Evolutionary conservation across 345 rosid species (phyloP).

Genomic region (Euphorbia tirucalli): DNA sequence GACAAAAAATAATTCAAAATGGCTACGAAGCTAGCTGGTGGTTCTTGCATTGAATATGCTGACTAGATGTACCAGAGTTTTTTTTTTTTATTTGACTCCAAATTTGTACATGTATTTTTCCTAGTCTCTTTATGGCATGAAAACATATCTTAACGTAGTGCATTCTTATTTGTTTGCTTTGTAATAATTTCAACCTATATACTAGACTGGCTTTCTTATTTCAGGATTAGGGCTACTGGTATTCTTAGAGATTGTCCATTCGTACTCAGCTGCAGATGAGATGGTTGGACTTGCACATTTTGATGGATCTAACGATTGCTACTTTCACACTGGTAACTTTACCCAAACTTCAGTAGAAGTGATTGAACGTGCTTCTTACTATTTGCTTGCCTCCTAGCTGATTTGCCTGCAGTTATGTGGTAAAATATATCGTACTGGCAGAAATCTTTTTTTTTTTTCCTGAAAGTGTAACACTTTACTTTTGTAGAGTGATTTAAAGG

Average conservation of each 20-base stretch:
- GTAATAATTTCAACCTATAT: slow-evolving; percentile 2
- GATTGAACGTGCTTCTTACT: background rate
- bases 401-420: background rate
- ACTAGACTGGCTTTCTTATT: slow-evolving; percentile 8
- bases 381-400: slow-evolving; percentile 1
- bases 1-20: background rate
- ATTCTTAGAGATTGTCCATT: slow-evolving; percentile 87
- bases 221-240: slow-evolving; percentile 85
- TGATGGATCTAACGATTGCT: slow-evolving; percentile 98
- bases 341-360: slow-evolving; percentile 1
- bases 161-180: background rate
- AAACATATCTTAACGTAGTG: background rate
- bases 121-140: background rate
- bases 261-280: slow-evolving; percentile 95
- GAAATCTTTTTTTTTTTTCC: background rate
- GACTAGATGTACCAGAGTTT: background rate
- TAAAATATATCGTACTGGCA: background rate
- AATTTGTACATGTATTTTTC: background rate
- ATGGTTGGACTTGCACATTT: slow-evolving; percentile 88
- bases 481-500: background rate
- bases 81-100: background rate
- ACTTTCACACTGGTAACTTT: slow-evolving; percentile 76
- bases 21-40: background rate
- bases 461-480: background rate
- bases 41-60: background rate